Evolutionary conservation across 805 yeast genomes (phyloP), one percentile per base, ranked within the genome.

Genomic region (Yamadazyma scolyti): DNA sequence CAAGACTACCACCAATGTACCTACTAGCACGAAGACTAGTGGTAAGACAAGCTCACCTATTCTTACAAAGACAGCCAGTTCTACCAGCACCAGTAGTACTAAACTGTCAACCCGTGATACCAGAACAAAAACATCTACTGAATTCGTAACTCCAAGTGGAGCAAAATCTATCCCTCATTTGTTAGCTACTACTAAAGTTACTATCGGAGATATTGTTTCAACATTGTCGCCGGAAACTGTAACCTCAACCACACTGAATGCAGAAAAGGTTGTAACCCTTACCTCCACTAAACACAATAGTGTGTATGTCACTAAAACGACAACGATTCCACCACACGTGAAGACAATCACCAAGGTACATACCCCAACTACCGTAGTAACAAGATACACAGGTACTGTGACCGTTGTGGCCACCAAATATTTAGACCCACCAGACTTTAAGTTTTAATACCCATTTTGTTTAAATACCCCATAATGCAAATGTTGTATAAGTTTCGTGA

Each of bases 331-430:
- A n/a, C 40, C 44, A 6, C 30, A 21, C 13, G 23, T 36, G 27
- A 27, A 26, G 10, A 34, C 42, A 5, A 20, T 37, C 14, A 43
- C 48, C 10, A 23, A 37, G 10, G 4, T 21, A 11, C 29, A 30
- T 24, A 27, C 27, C 2, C 40, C 43, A 6, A 35, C 46, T 16
- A 42, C 44, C 11, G 31, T 40, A 3, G 37, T 37, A 6, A 40
- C 44, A 8, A 40, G 39, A 30, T 17, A 20, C 20, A 30, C 36
- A 9, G 44, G 44, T 9, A 37, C 42, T 15, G 30, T 40, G n/a
- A 39, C 48, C 6, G 30, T 31, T 5, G 24, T 33, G 16, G 39
- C 42, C 10, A 40, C 44, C 10, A 27, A 40, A 29, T 43, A 40
- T 20, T 23, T 31, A 9, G 18, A 32, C 17, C 39, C 42, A 16